Conservation (phyloP, 495 filamentous ascomycete genomes). For the Neurospora africana region DNA sequence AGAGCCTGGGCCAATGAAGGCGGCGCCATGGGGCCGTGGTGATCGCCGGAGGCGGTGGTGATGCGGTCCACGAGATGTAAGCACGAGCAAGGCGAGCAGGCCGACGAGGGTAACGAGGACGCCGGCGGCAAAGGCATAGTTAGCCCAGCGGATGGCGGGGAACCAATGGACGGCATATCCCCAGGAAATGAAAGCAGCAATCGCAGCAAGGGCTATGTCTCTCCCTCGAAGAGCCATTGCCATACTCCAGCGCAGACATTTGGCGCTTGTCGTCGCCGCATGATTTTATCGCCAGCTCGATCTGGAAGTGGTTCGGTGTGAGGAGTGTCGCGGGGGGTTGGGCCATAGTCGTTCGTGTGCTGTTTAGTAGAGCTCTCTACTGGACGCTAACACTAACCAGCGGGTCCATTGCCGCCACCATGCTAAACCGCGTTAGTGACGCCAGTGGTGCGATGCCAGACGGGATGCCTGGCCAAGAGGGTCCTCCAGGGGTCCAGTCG, state of each 20-base stretch:
- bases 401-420: neutral
- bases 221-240: conserved; percentile 72
- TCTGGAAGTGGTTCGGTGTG: neutral
- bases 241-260: conserved; percentile 13
- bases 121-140: conserved; percentile 67
- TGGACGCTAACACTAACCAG: neutral
- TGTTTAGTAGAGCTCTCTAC: neutral
- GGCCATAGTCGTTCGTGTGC: neutral
- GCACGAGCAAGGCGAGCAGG: conserved; percentile 46
- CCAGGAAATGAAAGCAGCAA: conserved; percentile 75
- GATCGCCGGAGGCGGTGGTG: conserved; percentile 27
- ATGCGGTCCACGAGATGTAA: conserved; percentile 46
- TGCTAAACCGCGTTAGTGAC: neutral
- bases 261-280: conserved; percentile 26
- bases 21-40: conserved; percentile 36
- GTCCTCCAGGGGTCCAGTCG: neutral
- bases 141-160: conserved; percentile 67
- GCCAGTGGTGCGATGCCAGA: neutral
- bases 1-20: conserved; percentile 49
- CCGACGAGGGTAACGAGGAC: conserved; percentile 41
- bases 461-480: neutral
- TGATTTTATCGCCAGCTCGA: conserved; percentile 18
- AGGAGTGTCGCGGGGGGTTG: neutral
- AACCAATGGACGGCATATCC: conserved; percentile 70
- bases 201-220: conserved; percentile 59